A percentile compares a stretch with the other conserved stretches of the same genome.
These are phyloP conservation scores for Carex pumila DNA, from an alignment of 176 grass and related monocot genomes.

Conservation along the genomic window DNA sequence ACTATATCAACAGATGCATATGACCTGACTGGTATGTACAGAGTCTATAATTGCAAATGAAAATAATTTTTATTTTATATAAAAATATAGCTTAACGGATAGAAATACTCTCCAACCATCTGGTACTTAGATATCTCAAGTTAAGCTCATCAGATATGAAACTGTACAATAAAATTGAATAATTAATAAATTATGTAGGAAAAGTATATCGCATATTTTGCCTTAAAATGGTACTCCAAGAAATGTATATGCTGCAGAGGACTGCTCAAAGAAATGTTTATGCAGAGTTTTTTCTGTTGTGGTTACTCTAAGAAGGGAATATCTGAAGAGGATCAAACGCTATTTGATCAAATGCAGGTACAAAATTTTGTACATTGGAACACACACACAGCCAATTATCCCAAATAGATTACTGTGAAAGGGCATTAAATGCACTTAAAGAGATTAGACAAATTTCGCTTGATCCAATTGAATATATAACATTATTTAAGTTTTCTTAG, in stretches of 20 bases:
- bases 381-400: constrained; percentile 41
- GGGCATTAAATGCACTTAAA: constrained; percentile 36
- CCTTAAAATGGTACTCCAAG: not conserved
- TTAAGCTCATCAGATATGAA: not conserved
- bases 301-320: constrained; percentile 57
- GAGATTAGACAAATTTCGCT: constrained; percentile 26
- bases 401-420: constrained; percentile 35
- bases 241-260: not conserved
- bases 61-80: too few species aligned
- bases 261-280: not conserved
- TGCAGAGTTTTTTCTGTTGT: not conserved
- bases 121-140: not conserved
- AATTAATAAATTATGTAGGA: not conserved
- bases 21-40: not conserved
- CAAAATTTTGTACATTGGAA: constrained; percentile 66
- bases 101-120: not conserved
- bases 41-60: too few species aligned
- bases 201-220: not conserved
- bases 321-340: not conserved
- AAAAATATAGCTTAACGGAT: not conserved
- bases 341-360: constrained; percentile 40
- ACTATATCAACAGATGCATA: not conserved
- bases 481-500: constrained; percentile 48
- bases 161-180: not conserved
- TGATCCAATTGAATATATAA: constrained; percentile 53